Conservation (phyloP, 1,284 basidiomycete genomes). For the Ustilago hordei region DNA sequence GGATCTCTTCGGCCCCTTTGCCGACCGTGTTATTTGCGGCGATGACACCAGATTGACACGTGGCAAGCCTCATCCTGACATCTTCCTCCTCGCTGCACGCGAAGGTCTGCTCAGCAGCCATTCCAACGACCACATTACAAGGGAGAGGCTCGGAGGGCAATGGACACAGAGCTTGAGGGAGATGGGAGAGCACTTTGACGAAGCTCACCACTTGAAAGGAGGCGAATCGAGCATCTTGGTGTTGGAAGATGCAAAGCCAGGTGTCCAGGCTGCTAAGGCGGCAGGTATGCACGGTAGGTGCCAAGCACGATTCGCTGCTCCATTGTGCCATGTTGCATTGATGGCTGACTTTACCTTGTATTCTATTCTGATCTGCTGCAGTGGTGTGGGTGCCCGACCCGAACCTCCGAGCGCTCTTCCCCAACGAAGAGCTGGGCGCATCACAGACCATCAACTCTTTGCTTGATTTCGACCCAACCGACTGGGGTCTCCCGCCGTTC, state of each 20-base stretch:
- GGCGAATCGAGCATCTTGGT: constrained; percentile 65
- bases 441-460: constrained; percentile 63
- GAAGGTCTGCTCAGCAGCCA: constrained; percentile 57
- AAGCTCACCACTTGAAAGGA: constrained; percentile 43
- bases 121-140: constrained; percentile 20
- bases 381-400: constrained; percentile 68
- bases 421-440: constrained; percentile 55
- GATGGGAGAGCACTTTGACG: constrained; percentile 58
- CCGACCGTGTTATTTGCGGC: constrained; percentile 62
- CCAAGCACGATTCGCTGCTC: too few relatives aligned
- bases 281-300: constrained; percentile 67
- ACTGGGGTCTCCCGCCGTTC: constrained; percentile 66
- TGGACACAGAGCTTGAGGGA: constrained; percentile 46
- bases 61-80: constrained; percentile 68
- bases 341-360: neutral
- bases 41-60: constrained; percentile 61
- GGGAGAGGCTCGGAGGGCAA: constrained; percentile 25
- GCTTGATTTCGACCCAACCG: constrained; percentile 62
- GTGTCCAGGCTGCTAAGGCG: constrained; percentile 63
- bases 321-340: neutral
- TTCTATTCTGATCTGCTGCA: neutral
- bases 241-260: constrained; percentile 68
- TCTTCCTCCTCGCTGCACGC: constrained; percentile 67
- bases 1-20: constrained; percentile 62
- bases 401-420: constrained; percentile 48